Evolutionary conservation across 176 grass and related monocot species (phyloP).

Genomic region (Urochloa ruziziensis): DNA sequence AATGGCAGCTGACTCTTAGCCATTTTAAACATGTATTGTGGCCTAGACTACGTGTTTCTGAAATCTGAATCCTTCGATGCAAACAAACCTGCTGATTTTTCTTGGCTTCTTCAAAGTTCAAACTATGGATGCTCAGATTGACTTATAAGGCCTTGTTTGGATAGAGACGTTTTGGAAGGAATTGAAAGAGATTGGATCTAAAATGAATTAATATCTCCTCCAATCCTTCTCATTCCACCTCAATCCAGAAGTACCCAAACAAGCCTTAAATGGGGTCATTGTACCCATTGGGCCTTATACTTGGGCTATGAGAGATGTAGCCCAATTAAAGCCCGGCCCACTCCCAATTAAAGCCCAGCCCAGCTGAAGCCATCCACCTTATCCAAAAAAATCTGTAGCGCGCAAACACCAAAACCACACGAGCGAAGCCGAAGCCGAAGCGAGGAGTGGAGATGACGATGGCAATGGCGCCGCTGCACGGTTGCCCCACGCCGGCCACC

Average conservation of each 20-base stretch:
- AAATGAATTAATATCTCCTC: too few species aligned
- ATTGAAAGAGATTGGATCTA: too few species aligned
- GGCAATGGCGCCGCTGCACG: conserved; percentile 32
- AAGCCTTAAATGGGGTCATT: too few species aligned
- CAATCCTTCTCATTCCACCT: too few species aligned
- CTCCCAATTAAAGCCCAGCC: too few species aligned
- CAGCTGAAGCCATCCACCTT: background rate
- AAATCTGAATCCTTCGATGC: background rate
- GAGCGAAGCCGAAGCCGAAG: background rate
- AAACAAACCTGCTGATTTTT: background rate
- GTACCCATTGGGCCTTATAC: background rate
- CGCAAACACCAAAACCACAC: background rate
- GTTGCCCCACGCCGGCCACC: background rate
- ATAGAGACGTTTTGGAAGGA: too few species aligned
- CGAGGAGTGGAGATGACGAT: background rate
- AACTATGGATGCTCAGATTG: background rate
- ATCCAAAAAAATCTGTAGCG: conserved; percentile 4
- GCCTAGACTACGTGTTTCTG: background rate
- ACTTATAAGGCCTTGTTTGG: too few species aligned
- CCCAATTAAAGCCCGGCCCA: too few species aligned
- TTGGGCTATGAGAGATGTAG: background rate
- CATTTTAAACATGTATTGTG: background rate
- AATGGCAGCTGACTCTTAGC: background rate
- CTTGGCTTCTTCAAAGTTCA: background rate
- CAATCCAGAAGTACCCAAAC: too few species aligned